These are phyloP conservation scores for Fennellomyces sp. DNA, from an alignment of 371 early-diverging fungal species.

Conservation along the genomic window DNA sequence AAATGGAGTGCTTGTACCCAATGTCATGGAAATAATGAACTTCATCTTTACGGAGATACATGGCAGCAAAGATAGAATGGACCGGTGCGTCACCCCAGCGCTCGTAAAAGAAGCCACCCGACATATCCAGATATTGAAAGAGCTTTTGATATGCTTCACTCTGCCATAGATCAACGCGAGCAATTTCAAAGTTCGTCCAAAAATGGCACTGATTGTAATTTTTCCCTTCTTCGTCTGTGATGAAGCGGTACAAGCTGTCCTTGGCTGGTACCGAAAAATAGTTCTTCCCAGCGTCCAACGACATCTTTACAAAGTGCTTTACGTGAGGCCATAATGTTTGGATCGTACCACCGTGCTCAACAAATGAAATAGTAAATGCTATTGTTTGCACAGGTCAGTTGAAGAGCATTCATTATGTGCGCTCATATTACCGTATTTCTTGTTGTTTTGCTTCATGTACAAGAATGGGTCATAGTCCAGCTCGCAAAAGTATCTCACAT, in stretches of 20 bases:
- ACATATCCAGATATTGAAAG: constrained; percentile 48
- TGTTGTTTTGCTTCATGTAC: constrained; percentile 73
- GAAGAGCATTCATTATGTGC: not conserved
- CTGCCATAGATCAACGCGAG: constrained; percentile 79
- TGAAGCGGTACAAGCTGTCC: constrained; percentile 36
- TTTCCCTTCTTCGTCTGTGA: constrained; percentile 38
- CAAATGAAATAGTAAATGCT: constrained; percentile 72
- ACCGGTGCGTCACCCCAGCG: constrained; percentile 98
- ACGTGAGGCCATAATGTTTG: constrained; percentile 73
- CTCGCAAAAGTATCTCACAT: constrained; percentile 77
- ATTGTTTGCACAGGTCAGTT: no score
- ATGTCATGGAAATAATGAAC: constrained; percentile 92
- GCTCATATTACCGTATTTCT: constrained; percentile 67
- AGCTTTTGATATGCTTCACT: constrained; percentile 55
- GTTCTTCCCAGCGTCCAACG: constrained; percentile 22
- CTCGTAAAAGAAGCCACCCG: constrained; percentile 76
- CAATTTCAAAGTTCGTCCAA: constrained; percentile 95
- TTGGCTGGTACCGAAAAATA: constrained; percentile 41
- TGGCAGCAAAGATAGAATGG: constrained; percentile 81
- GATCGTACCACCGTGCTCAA: constrained; percentile 76
- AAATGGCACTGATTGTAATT: constrained; percentile 79
- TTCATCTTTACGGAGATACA: constrained; percentile 67
- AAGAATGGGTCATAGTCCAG: constrained; percentile 84
- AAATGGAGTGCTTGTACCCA: constrained; percentile 75
- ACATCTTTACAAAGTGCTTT: constrained; percentile 54